These are phyloP conservation scores for Chaetomidium leptoderma DNA, from an alignment of 495 filamentous ascomycete genomes.

Conservation along the genomic window DNA sequence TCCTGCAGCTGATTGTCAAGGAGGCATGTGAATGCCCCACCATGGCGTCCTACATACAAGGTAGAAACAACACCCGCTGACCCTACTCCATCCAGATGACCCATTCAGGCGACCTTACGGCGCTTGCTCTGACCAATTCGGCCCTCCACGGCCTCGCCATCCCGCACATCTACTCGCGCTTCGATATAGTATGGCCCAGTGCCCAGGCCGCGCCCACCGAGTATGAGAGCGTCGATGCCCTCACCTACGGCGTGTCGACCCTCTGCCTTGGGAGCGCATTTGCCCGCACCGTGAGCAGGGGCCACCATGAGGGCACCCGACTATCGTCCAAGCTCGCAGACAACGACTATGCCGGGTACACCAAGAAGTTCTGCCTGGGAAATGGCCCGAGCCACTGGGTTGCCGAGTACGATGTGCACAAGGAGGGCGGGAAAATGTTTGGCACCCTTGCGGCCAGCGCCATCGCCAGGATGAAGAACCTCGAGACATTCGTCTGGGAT, in stretches of 20 bases:
- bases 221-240: constrained; percentile 76
- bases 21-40: constrained; percentile 54
- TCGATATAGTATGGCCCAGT: constrained; percentile 94
- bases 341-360: constrained; percentile 81
- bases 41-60: background rate
- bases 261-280: constrained; percentile 75
- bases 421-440: constrained; percentile 90
- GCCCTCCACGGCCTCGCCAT: constrained; percentile 76
- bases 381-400: constrained; percentile 83
- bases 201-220: constrained; percentile 58
- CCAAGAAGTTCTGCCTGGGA: constrained; percentile 83
- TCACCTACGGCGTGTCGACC: constrained; percentile 86
- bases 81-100: constrained; percentile 55
- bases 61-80: background rate
- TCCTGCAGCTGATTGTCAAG: constrained; percentile 82
- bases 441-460: constrained; percentile 86
- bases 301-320: constrained; percentile 13
- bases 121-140: constrained; percentile 77
- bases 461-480: constrained; percentile 77
- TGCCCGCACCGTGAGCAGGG: constrained; percentile 50
- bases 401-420: constrained; percentile 79
- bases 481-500: constrained; percentile 93
- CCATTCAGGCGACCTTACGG: constrained; percentile 81
- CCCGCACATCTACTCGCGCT: constrained; percentile 84
- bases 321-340: constrained; percentile 30